phyloP scores from a whole-genome alignment of 2,329 filamentous ascomycete genomes.

The Aspergillus versicolor region DNA sequence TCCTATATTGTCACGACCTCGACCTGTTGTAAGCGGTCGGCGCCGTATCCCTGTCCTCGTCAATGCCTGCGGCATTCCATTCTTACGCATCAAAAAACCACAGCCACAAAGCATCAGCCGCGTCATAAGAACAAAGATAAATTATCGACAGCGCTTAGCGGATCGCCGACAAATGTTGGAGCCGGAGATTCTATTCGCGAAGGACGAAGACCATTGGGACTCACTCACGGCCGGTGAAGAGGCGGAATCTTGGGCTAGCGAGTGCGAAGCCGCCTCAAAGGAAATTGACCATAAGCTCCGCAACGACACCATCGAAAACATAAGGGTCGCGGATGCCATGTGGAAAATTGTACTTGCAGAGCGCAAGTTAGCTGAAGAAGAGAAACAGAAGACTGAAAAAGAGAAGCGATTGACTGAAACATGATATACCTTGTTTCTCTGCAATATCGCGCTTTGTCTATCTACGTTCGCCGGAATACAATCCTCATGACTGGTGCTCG shows the following conservation, averaged over 20 bases:
- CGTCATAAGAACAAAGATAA: conserved; percentile 36
- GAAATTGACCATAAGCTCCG: conserved; percentile 26
- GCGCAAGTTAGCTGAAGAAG: conserved; percentile 35
- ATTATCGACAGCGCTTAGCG: conserved; percentile 35
- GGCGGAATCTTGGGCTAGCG: conserved; percentile 24
- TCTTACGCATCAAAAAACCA: conserved; percentile 47
- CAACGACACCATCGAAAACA: conserved; percentile 28
- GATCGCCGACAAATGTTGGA: conserved; percentile 33
- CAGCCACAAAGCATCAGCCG: conserved; percentile 41
- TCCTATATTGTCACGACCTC: conserved; percentile 38
- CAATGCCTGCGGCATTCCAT: conserved; percentile 42
- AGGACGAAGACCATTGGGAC: conserved; percentile 46
- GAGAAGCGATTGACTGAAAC: neutral
- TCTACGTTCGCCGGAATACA: neutral
- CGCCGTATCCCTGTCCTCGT: conserved; percentile 43
- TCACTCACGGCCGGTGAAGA: conserved; percentile 26
- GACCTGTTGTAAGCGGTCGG: conserved; percentile 32
- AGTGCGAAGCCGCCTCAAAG: conserved; percentile 18
- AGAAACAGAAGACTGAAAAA: neutral
- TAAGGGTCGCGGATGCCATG: conserved; percentile 33
- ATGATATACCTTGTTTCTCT: neutral
- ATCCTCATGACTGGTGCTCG: neutral
- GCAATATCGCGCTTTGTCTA: neutral
- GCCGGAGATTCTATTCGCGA: conserved; percentile 31
- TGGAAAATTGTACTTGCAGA: conserved; percentile 43